These are phyloP conservation scores for Komagataella pseudopastoris DNA, from an alignment of 805 yeast genomes.

Conservation along the genomic window DNA sequence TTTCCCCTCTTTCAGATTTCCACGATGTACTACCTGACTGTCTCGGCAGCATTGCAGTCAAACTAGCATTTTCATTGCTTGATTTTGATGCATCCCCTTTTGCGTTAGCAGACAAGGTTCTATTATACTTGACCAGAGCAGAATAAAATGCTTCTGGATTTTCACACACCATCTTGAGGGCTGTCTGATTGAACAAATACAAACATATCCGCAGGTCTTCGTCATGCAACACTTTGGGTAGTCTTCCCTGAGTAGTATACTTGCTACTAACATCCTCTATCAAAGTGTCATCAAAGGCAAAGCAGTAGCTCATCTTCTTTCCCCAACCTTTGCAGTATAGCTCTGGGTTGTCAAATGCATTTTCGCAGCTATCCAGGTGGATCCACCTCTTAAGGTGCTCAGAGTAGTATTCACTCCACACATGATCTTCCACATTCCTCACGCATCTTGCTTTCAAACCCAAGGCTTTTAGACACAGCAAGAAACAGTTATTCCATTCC, in stretches of 20 bases:
- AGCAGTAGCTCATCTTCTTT: conserved; percentile 78
- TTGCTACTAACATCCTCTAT: conserved; percentile 56
- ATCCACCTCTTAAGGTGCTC: conserved; percentile 53
- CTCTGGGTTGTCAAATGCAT: conserved; percentile 68
- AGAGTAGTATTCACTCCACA: conserved; percentile 88
- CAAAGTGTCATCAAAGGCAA: conserved; percentile 55
- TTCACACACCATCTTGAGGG: not conserved
- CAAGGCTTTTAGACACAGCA: conserved; percentile 53
- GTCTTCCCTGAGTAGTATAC: conserved; percentile 27
- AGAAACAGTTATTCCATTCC: conserved; percentile 86
- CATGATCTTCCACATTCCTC: conserved; percentile 91
- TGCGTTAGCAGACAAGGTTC: not conserved
- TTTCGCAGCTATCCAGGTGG: conserved; percentile 84
- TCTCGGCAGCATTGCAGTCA: not conserved
- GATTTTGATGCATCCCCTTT: not conserved
- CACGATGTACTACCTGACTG: not conserved
- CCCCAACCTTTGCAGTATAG: conserved; percentile 84
- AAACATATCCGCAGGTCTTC: not conserved
- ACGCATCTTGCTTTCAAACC: conserved; percentile 56
- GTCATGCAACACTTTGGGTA: not conserved
- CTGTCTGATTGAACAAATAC: not conserved
- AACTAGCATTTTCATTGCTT: not conserved
- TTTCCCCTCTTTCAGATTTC: not conserved
- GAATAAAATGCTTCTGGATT: not conserved
- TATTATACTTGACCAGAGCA: not conserved